Conservation (phyloP, 257 asterid species). For the Przewalskia tangutica region DNA sequence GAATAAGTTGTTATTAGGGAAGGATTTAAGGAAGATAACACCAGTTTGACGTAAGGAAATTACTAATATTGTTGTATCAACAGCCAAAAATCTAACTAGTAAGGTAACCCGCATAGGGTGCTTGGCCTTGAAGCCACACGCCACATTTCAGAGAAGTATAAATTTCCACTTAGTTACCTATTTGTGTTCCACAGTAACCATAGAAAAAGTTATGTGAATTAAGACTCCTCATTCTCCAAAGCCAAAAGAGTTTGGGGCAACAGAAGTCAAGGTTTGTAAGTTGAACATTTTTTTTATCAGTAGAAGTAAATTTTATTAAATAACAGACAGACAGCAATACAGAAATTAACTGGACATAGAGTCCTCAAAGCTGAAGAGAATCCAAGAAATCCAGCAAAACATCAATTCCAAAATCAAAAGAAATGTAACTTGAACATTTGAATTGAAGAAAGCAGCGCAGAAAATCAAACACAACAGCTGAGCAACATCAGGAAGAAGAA, state of each 20-base stretch:
- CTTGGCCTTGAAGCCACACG: neutral
- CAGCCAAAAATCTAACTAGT: neutral
- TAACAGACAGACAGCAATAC: neutral
- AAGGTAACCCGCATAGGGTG: neutral
- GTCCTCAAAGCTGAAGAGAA: neutral
- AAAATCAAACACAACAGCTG: neutral
- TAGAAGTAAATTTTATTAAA: neutral
- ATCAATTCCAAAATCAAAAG: neutral
- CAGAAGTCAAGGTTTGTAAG: neutral
- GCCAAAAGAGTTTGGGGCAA: neutral
- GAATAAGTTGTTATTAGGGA: neutral
- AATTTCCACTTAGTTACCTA: neutral
- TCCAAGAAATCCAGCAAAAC: neutral
- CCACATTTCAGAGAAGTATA: neutral
- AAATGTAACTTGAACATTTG: neutral
- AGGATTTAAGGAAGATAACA: neutral
- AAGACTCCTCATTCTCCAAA: neutral
- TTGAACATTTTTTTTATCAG: neutral
- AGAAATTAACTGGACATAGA: neutral
- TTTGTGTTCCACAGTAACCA: neutral
- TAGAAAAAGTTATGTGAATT: neutral
- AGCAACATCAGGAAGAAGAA: neutral
- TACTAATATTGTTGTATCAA: neutral
- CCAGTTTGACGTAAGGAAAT: neutral
- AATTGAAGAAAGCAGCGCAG: neutral